These are phyloP conservation scores for Bipolaris zeicola DNA, from an alignment of 2,329 filamentous ascomycete genomes.

Conservation along the genomic window DNA sequence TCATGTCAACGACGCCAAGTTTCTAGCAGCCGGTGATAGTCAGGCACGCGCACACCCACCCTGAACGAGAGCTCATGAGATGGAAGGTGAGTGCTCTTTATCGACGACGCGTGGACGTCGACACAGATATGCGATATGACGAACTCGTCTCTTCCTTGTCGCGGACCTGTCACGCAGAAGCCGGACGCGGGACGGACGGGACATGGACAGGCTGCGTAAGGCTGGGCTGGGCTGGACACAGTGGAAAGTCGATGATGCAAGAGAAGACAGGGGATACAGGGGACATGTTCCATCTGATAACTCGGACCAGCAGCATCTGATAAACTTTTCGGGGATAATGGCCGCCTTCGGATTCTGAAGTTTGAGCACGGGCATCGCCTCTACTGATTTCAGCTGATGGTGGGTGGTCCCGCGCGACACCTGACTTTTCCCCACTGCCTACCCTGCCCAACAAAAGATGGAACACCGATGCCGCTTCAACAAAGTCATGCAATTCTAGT, in stretches of 20 bases:
- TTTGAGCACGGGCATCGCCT: conserved; percentile 4
- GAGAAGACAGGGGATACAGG: not conserved
- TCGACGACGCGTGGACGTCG: not conserved
- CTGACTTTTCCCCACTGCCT: not conserved
- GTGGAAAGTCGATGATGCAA: conserved; percentile 4
- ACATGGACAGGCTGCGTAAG: not conserved
- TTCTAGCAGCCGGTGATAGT: not conserved
- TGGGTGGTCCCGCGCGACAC: not conserved
- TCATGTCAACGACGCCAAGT: not conserved
- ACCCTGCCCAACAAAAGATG: not conserved
- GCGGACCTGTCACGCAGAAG: not conserved
- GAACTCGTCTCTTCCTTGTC: not conserved
- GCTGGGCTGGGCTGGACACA: not conserved
- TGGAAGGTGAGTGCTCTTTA: no score
- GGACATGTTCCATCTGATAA: not conserved
- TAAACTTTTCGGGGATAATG: conserved; percentile 2
- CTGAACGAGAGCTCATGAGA: not conserved
- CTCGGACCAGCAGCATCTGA: conserved; percentile 5
- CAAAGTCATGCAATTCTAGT: not conserved
- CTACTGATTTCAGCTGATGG: conserved; percentile 2
- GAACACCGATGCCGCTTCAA: not conserved
- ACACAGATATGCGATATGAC: not conserved
- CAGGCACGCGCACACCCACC: not conserved
- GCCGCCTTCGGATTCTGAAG: conserved; percentile 1
- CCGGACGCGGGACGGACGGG: not conserved